These are phyloP conservation scores for Penicillium angulare DNA, from an alignment of 495 filamentous ascomycete genomes.

Conservation along the genomic window DNA sequence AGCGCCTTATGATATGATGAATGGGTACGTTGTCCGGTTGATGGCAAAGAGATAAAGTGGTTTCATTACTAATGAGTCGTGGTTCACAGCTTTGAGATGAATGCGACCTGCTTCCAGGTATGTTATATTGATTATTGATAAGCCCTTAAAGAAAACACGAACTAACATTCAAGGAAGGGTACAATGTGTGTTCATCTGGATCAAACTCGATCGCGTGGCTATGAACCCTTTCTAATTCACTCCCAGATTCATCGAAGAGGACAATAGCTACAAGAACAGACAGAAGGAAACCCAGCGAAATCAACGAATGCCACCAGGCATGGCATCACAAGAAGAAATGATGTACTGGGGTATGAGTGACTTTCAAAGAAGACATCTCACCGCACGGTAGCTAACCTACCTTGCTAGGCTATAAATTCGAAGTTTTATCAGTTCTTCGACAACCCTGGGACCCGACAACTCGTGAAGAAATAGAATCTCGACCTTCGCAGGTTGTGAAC, in stretches of 20 bases:
- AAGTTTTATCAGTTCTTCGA: constrained; percentile 75
- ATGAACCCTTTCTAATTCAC: constrained; percentile 6
- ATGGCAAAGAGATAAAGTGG: background rate
- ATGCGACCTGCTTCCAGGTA: constrained; percentile 87
- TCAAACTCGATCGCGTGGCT: background rate
- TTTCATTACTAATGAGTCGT: too few relatives aligned
- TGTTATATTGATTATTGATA: constrained; percentile 23
- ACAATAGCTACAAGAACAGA: constrained; percentile 64
- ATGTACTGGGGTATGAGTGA: constrained; percentile 55
- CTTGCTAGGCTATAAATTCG: constrained; percentile 86
- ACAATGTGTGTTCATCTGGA: constrained; percentile 62
- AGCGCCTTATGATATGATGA: constrained; percentile 74
- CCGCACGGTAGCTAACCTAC: background rate
- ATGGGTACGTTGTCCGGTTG: constrained; percentile 57
- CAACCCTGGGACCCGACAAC: constrained; percentile 66
- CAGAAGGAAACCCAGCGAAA: constrained; percentile 50
- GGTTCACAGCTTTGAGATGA: constrained; percentile 95
- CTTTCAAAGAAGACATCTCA: background rate
- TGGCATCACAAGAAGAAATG: constrained; percentile 63
- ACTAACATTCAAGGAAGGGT: constrained; percentile 51
- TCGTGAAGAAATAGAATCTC: constrained; percentile 73
- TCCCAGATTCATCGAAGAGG: constrained; percentile 90
- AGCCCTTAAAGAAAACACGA: constrained; percentile 13
- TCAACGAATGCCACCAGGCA: constrained; percentile 53
- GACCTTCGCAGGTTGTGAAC: constrained; percentile 67